phyloP scores from a whole-genome alignment of 1,284 basidiomycete genomes.

The Coniferiporia sulphurascens region DNA sequence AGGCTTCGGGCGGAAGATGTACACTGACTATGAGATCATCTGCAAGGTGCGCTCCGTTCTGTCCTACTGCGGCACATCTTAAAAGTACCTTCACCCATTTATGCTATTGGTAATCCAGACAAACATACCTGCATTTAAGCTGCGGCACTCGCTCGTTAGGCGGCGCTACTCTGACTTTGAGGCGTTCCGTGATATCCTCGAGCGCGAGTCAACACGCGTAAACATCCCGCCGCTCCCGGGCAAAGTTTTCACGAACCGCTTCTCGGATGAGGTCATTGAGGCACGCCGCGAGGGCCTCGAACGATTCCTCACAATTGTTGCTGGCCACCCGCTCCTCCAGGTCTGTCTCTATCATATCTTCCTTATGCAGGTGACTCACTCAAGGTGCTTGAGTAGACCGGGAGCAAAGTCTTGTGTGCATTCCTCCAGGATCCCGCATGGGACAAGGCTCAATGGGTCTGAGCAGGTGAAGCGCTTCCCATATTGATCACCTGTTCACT shows the following conservation, averaged over 20 bases:
- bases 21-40: constrained; percentile 98
- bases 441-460: constrained; percentile 76
- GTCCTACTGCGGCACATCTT: neutral
- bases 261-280: constrained; percentile 98
- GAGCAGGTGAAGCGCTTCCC: constrained; percentile 20
- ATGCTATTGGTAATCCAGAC: constrained; percentile 49
- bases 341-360: constrained; percentile 37
- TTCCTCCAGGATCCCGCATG: constrained; percentile 91
- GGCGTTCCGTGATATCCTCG: constrained; percentile 96
- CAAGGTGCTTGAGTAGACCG: constrained; percentile 55
- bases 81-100: neutral
- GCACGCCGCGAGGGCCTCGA: constrained; percentile 88
- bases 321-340: constrained; percentile 95
- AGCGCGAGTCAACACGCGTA: constrained; percentile 93
- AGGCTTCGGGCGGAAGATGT: constrained; percentile 98
- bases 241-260: constrained; percentile 94
- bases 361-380: neutral
- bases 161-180: constrained; percentile 98
- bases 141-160: constrained; percentile 91
- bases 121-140: constrained; percentile 98
- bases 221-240: constrained; percentile 97
- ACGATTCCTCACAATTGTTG: constrained; percentile 93
- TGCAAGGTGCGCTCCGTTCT: constrained; percentile 70
- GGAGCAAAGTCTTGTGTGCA: constrained; percentile 94
- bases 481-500: neutral